Base-by-base conservation (phyloP, 805 yeast species). In the Candida dajiaensis region DNA sequence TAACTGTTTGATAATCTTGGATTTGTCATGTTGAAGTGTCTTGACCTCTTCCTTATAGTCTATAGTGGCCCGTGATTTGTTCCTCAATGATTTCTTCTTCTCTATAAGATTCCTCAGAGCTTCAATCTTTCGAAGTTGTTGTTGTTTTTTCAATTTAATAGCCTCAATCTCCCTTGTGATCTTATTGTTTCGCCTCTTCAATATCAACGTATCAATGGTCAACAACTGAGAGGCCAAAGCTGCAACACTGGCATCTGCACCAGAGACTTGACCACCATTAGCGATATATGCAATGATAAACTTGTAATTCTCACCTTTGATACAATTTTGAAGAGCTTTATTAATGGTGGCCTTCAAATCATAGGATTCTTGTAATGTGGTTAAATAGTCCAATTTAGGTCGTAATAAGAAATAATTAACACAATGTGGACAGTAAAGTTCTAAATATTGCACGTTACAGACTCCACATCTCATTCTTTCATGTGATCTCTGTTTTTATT, bases 151-250 rank as follows among this genome's bases (percentile, higher is more conserved):
- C 20, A 10, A 10, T n/a, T 36, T 44, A n/a, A 48, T 18, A 1
- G 12, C 3, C 23, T 48, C 47, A 12, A 58, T 43, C 21, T 50
- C 52, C 18, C 42, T 43, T 21, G 45, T 42, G 1, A 54, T 44
- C 39, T 46, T 58, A 6, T 38, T 45, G 28, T 45, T 50, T 20
- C 26, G 45, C 21, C 55, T 48, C 38, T 54, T 51, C 28, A 50
- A 18, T 15, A 55, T 42, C 36, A 56, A 43, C 13, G 57, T 15
- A 31, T 59, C 63, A 3, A 59, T 51, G 7, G 57, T 56, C 38
- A 57, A 43, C 23, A 59, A 41, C 38, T 58, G 59, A 4, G 57
- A 50, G 3, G 57, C 45, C 22, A 59, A 36, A 3, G 61, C 61
- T n/a, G 52, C 58, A 21, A 57, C 40, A 33, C 36, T 33, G 11